phyloP scores from a whole-genome alignment of 768 basidiomycete genomes.

The Tylopilus vinaceipallidus region DNA sequence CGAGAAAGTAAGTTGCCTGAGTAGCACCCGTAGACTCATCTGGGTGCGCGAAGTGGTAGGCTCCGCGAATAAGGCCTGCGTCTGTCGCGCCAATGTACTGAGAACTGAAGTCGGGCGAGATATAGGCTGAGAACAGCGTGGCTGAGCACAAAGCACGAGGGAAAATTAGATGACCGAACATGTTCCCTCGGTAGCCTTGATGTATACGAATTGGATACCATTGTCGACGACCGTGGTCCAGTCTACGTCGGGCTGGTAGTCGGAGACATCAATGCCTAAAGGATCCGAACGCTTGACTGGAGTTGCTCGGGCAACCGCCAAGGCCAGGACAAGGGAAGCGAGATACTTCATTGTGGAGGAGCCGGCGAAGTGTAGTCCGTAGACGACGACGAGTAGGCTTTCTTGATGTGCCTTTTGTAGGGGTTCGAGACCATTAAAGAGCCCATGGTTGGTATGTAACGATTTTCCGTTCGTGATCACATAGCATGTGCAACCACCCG shows the following conservation, averaged over 20 bases:
- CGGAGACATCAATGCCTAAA: slow-evolving; percentile 56
- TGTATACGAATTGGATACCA: slow-evolving; percentile 55
- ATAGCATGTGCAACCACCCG: slow-evolving; percentile 11
- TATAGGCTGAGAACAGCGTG: slow-evolving; percentile 16
- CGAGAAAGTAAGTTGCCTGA: slow-evolving; percentile 60
- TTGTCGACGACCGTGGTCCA: slow-evolving; percentile 51
- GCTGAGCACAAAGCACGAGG: not conserved
- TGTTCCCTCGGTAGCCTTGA: slow-evolving; percentile 70
- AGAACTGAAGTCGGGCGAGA: slow-evolving; percentile 35
- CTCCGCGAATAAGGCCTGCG: slow-evolving; percentile 55
- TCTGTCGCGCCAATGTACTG: slow-evolving; percentile 58
- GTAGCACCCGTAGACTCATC: slow-evolving; percentile 50
- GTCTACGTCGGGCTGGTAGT: slow-evolving; percentile 46
- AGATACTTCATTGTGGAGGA: slow-evolving; percentile 21
- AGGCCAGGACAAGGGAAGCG: slow-evolving; percentile 13
- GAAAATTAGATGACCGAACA: slow-evolving; percentile 30
- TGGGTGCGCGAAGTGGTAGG: slow-evolving; percentile 61
- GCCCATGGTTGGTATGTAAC: not conserved
- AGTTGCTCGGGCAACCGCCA: slow-evolving; percentile 14
- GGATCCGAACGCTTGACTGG: slow-evolving; percentile 36
- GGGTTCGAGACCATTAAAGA: not conserved
- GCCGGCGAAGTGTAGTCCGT: not conserved
- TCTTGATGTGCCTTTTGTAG: slow-evolving; percentile 12
- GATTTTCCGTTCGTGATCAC: slow-evolving; percentile 6
- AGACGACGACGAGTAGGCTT: not conserved